These are phyloP conservation scores for Boletus insuetus DNA, from an alignment of 768 basidiomycete genomes.

Conservation along the genomic window DNA sequence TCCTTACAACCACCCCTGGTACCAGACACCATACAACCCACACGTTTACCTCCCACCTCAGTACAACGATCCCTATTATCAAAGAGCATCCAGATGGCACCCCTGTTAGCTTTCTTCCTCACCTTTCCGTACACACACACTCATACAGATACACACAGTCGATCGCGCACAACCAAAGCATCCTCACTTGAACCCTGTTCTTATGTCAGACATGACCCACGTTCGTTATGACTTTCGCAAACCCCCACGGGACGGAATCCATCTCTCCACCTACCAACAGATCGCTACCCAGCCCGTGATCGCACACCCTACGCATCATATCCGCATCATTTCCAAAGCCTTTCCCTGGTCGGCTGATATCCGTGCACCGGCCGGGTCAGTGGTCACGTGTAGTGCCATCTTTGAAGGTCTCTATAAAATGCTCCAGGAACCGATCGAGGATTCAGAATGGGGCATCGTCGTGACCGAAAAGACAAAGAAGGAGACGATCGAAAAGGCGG, in stretches of 20 bases:
- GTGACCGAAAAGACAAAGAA: constrained; percentile 41
- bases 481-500: constrained; percentile 48
- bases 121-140: too few relatives aligned
- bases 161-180: constrained; percentile 37
- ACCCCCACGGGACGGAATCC: constrained; percentile 41
- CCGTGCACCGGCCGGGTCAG: constrained; percentile 28
- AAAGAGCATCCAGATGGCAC: constrained; percentile 14
- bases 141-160: constrained; percentile 4
- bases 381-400: constrained; percentile 48
- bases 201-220: constrained; percentile 50
- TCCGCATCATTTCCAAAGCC: constrained; percentile 56
- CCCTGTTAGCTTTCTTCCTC: constrained; percentile 8
- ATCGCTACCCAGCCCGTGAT: constrained; percentile 38
- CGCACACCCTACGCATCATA: constrained; percentile 27
- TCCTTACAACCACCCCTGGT: constrained; percentile 26
- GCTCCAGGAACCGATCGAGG: constrained; percentile 53
- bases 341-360: constrained; percentile 71
- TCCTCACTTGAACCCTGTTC: constrained; percentile 50
- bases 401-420: constrained; percentile 51
- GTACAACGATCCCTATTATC: constrained; percentile 10
- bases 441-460: constrained; percentile 68
- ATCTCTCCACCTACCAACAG: constrained; percentile 41
- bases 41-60: constrained; percentile 29
- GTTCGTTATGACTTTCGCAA: constrained; percentile 50
- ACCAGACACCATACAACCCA: constrained; percentile 29